Evolutionary conservation across 768 basidiomycete genomes (phyloP), one percentile per base, ranked within the genome.

Genomic region (Brasilioporus rufonigricans): DNA sequence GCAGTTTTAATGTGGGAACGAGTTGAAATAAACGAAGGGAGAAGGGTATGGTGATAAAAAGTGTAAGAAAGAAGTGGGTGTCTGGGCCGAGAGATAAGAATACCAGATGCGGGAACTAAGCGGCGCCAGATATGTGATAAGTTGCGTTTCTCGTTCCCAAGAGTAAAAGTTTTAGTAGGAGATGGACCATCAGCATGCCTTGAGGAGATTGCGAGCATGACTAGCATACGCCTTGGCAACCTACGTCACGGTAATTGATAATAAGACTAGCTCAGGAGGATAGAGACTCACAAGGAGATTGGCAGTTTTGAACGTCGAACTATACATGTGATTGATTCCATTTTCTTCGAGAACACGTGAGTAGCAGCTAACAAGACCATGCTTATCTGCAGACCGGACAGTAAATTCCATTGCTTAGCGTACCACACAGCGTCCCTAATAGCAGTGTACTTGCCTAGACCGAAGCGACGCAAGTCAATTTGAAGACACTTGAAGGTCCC

Each of bases 271-370:
- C 46, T 27, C 24, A 23, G 44, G 41, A 61, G 52, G 40, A 50
- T 64, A 74, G 57, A 49, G 14, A 60, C 60, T 24, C 61, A 91
- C 88, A 61, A 91, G 74, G 31, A 92, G 69, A 69, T 92, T 91
- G 52, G 89, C 89, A 7, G 86, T 87, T 72, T 88, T 88, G 66
- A 83, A 86, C n/a, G 89, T 90, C 41, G 87, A 89, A 53, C 84
- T 87, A 65, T 91, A 91, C 81, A 91, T 86, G 65, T 90, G 87
- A 71, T 90, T 88, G 65, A 92, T 85, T 12, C 82, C 81, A 61
- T 86, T 85, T 59, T 81, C 77, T 53, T 87, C 85, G 13, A 91
- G 79, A 21, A 89, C 80, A 9, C 81, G 80, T 21, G 89, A 89
- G 65, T 89, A 89, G 36, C 84, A 81, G 66, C 83, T 88, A 44